Evolutionary conservation across 352 stramenopile species (phyloP).

Genomic region (Nothophytophthora sp.): DNA sequence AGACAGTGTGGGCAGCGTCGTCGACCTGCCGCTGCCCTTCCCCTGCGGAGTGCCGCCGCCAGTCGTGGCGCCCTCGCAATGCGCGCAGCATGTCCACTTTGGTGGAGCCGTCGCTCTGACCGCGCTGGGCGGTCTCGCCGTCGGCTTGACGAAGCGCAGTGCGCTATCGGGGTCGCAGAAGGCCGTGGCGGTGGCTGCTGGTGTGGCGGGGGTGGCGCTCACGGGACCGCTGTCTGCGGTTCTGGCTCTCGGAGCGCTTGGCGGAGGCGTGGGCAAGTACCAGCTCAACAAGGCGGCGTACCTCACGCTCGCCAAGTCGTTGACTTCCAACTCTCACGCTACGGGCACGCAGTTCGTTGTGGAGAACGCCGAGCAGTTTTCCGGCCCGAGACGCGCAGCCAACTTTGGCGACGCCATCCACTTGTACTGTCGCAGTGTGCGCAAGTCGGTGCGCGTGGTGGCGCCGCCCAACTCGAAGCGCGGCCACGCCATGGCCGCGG

Average conservation of each 20-base stretch:
- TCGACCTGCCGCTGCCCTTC: slow-evolving; percentile 12
- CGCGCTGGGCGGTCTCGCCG: slow-evolving; percentile 46
- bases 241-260: slow-evolving; percentile 51
- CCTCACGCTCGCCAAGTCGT: slow-evolving; percentile 43
- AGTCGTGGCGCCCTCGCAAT: slow-evolving; percentile 28
- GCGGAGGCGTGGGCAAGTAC: slow-evolving; percentile 61
- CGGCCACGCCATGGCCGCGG: slow-evolving; percentile 51
- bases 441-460: slow-evolving; percentile 47
- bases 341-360: slow-evolving; percentile 45
- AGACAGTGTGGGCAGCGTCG: slow-evolving; percentile 15
- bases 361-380: slow-evolving; percentile 61
- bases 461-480: slow-evolving; percentile 52
- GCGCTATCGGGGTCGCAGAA: slow-evolving; percentile 58
- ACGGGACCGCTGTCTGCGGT: slow-evolving; percentile 53
- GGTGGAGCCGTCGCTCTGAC: slow-evolving; percentile 45
- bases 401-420: slow-evolving; percentile 60
- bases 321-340: slow-evolving; percentile 8
- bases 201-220: slow-evolving; percentile 53
- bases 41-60: slow-evolving; percentile 21
- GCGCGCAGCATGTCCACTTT: slow-evolving; percentile 36
- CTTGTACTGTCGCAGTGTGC: slow-evolving; percentile 44
- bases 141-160: slow-evolving; percentile 55
- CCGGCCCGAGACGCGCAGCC: slow-evolving; percentile 34
- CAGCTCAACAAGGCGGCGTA: slow-evolving; percentile 68
- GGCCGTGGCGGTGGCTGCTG: slow-evolving; percentile 49